Base-by-base conservation (phyloP, 345 rosid genomes). In the Euphorbia pulcherrima region DNA sequence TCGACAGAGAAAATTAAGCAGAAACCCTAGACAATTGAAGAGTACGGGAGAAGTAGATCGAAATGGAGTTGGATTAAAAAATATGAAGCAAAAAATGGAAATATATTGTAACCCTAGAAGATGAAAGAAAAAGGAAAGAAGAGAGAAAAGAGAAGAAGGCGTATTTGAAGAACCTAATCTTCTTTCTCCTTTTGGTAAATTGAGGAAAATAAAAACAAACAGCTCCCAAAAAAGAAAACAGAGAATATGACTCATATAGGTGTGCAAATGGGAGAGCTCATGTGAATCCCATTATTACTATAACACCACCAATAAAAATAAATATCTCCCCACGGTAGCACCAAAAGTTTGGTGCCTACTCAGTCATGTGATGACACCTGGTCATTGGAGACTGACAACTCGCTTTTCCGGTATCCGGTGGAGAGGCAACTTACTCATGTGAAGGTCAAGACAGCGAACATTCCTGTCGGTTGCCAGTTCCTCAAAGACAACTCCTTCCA, bases 391-490 rank as follows among this genome's bases (percentile, higher is more conserved):
- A 83, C 84, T 64, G 82, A 83, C 85, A 75, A 80, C 88, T 67
- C 47, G 35, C 35, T 67, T 76, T 64, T 61, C 89, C 82, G 83
- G 94, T 78, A 80, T 69, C 83, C 72, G 57, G 41, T 55, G 58
- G 39, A 68, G 74, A 4, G 40, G 82, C 82, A 72, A 55, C 46
- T 0, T 12, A 20, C 29, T 28, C 40, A 10, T 24, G 37, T 68
- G 74, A 73, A 41, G 54, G 9, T 52, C 46, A 70, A 73, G 75
- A 85, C 90, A 83, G 30, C 74, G 78, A 83, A 84, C 89, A 85
- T 65, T 68, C 57, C 69, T 89, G 92, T 87, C 92, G 88, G 89
- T 84, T 87, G 87, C 92, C 85, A 83, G 86, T 83, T 83, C 40
- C 79, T 73, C 80, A 10, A 85, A 27, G 89, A 83, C 92, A 81